Evolutionary conservation across 1,139 yeast genomes (phyloP).

Genomic region (Debaryomyces nepalensis): DNA sequence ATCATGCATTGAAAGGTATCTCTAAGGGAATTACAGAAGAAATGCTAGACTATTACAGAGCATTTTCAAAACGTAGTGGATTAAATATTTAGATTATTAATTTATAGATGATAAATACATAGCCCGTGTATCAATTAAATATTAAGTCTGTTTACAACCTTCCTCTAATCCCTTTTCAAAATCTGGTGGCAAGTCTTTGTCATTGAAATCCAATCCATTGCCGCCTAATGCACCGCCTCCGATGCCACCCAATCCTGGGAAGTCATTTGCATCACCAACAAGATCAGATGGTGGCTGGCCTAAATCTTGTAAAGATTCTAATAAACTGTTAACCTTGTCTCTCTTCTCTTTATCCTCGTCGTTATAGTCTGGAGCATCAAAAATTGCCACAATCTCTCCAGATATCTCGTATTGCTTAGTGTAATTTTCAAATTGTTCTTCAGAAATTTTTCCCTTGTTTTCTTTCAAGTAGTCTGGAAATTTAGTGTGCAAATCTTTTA

Average conservation of each 20-base stretch:
- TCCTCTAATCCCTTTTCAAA: conserved; percentile 51
- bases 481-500: conserved; percentile 76
- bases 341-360: conserved; percentile 57
- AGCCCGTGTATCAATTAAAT: background rate
- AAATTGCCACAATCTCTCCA: conserved; percentile 55
- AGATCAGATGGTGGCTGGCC: conserved; percentile 90
- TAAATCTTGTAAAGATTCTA: conserved; percentile 75
- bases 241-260: conserved; percentile 56
- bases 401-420: conserved; percentile 59
- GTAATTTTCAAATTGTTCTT: conserved; percentile 55
- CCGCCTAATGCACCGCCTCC: conserved; percentile 35
- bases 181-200: conserved; percentile 51
- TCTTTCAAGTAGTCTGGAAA: conserved; percentile 66
- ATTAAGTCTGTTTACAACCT: conserved; percentile 34
- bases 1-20: conserved; percentile 65
- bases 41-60: conserved; percentile 76
- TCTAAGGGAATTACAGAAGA: conserved; percentile 81
- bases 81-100: conserved; percentile 27
- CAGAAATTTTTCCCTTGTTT: conserved; percentile 48
- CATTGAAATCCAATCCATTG: conserved; percentile 43
- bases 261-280: conserved; percentile 66
- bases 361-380: conserved; percentile 58
- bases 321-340: conserved; percentile 55
- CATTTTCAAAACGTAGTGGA: conserved; percentile 59
- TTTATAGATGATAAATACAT: conserved; percentile 4